Evolutionary conservation across 352 stramenopile species (phyloP).

Genomic region (Globisporangium alternatum): DNA sequence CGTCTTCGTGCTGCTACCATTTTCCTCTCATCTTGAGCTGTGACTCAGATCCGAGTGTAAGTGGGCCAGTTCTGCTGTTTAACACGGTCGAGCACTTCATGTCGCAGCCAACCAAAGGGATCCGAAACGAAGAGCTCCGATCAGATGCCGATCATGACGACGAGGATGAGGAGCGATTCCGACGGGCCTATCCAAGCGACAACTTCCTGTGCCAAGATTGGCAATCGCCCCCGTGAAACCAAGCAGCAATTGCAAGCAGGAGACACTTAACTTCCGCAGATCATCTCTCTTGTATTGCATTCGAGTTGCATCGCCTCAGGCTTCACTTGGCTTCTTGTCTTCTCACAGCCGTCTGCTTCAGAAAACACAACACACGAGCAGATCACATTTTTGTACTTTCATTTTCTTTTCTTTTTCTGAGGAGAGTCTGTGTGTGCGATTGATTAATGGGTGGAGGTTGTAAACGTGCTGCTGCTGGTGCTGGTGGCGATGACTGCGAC

Average conservation of each 20-base stretch:
- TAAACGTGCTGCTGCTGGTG: not conserved
- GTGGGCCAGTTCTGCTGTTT: not conserved
- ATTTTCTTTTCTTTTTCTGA: conserved; percentile 5
- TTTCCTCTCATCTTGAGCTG: not conserved
- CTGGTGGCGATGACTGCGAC: not conserved
- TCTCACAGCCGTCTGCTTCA: not conserved
- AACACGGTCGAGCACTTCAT: not conserved
- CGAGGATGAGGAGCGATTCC: no score
- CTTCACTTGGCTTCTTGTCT: not conserved
- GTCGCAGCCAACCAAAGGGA: not conserved
- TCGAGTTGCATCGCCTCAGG: no score
- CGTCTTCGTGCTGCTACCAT: not conserved
- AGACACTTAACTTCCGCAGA: no score
- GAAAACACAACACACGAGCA: not conserved
- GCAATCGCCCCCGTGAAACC: no score
- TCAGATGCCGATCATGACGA: no score
- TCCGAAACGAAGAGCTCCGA: not conserved
- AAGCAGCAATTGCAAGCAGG: no score
- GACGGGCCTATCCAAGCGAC: no score
- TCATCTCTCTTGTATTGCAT: no score
- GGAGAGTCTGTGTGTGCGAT: not conserved
- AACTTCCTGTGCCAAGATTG: no score
- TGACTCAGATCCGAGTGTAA: no score
- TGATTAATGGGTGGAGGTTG: not conserved
- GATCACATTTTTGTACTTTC: conserved; percentile 11